A percentile compares a stretch with the other conserved stretches of the same genome.
phyloP scores from a whole-genome alignment of 208 protist species.

The Leishmania tarentolae region DNA sequence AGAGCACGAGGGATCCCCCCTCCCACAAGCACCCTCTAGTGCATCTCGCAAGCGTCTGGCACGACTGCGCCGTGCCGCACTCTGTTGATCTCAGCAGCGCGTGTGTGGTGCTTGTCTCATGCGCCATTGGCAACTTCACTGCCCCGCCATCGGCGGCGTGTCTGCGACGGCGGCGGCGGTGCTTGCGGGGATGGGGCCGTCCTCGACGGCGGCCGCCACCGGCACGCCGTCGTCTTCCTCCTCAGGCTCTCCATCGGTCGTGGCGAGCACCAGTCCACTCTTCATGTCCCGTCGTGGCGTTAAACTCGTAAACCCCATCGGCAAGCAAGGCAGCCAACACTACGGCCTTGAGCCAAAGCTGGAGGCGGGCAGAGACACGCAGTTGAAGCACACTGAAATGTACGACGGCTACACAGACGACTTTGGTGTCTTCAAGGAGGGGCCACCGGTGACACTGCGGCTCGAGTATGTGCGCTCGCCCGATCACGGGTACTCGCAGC shows the following conservation, averaged over 20 bases:
- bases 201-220: background rate
- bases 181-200: background rate
- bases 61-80: background rate
- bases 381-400: conserved; percentile 92
- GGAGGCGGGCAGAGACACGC: conserved; percentile 86
- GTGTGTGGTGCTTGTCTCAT: conserved; percentile 9
- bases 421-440: conserved; percentile 93
- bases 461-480: conserved; percentile 91
- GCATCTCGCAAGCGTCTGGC: background rate
- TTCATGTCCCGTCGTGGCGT: conserved; percentile 35
- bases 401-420: conserved; percentile 94
- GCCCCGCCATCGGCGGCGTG: background rate
- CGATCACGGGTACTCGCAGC: conserved; percentile 83
- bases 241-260: no score
- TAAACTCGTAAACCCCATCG: conserved; percentile 85
- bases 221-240: background rate
- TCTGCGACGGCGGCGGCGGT: background rate
- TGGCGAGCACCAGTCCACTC: conserved; percentile 8
- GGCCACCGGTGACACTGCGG: conserved; percentile 82
- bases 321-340: conserved; percentile 84
- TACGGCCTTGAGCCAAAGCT: conserved; percentile 86
- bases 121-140: conserved; percentile 16
- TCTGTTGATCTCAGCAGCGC: background rate
- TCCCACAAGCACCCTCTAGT: background rate
- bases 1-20: no score